Conservation (phyloP, 225 moss, liverwort and hornwort genomes). For the Takakia lepidozioides region DNA sequence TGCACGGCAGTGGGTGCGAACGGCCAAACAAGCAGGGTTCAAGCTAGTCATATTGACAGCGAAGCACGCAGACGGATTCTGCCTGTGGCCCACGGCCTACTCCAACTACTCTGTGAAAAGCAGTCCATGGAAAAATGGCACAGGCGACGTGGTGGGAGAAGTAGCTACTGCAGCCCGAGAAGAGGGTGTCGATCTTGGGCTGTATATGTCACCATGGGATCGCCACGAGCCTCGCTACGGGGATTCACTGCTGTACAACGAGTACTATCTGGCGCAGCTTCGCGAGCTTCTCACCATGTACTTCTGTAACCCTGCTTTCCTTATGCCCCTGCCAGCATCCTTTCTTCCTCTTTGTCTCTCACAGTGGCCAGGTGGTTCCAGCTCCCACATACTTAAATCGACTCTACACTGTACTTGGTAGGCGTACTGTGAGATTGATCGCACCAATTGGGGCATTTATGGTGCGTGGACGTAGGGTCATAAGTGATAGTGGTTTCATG, state of each 20-base stretch:
- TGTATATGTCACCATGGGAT: slow-evolving; percentile 89
- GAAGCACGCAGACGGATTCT: slow-evolving; percentile 95
- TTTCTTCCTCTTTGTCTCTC: no score
- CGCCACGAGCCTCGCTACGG: slow-evolving; percentile 74
- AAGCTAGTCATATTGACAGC: slow-evolving; percentile 68
- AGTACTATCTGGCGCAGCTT: slow-evolving; percentile 70
- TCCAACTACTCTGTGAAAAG: slow-evolving; percentile 73
- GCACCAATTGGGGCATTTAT: no score
- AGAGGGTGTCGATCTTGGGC: slow-evolving; percentile 62
- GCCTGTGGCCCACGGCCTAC: slow-evolving; percentile 81
- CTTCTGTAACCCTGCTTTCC: neutral
- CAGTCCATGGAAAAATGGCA: slow-evolving; percentile 59
- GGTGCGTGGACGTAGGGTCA: no score
- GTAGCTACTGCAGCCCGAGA: slow-evolving; percentile 56
- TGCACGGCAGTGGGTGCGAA: slow-evolving; percentile 68
- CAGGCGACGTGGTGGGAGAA: slow-evolving; percentile 67
- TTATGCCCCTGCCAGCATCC: no score
- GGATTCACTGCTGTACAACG: slow-evolving; percentile 59
- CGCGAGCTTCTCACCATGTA: slow-evolving; percentile 75
- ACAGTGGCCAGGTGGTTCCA: no score
- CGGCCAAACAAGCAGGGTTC: slow-evolving; percentile 69
- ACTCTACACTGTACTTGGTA: no score
- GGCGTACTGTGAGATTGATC: no score
- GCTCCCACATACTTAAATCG: no score
- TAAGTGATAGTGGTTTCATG: no score